These are phyloP conservation scores for Phytophthora palmivora DNA, from an alignment of 352 stramenopile genomes.

Conservation along the genomic window DNA sequence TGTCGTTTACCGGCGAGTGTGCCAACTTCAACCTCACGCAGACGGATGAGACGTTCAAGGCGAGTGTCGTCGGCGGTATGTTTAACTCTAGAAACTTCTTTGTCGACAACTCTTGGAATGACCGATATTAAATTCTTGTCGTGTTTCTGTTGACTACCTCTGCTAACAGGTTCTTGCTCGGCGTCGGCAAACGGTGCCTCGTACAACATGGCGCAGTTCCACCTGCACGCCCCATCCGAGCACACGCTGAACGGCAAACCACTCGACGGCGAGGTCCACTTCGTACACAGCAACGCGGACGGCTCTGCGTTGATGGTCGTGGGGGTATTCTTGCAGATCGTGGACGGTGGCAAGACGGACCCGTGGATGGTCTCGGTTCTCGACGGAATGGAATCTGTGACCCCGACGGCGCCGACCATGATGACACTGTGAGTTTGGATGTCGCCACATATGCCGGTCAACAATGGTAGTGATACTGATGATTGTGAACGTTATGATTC, in stretches of 20 bases:
- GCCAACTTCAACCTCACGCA: conserved; percentile 34
- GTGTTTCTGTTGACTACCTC: neutral
- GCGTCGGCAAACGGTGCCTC: conserved; percentile 8
- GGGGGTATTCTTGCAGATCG: conserved; percentile 37
- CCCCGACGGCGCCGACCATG: neutral
- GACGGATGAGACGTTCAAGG: conserved; percentile 32
- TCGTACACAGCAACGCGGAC: conserved; percentile 44
- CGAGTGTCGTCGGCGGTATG: conserved; percentile 11
- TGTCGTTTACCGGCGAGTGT: too few species aligned
- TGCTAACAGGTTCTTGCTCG: conserved; percentile 15
- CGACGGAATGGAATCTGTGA: conserved; percentile 33
- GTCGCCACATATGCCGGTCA: neutral
- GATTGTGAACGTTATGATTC: too few species aligned
- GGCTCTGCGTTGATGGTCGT: conserved; percentile 40
- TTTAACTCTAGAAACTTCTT: too few species aligned
- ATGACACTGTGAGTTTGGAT: conserved; percentile 23
- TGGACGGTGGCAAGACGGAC: conserved; percentile 17
- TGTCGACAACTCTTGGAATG: too few species aligned
- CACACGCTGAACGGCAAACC: conserved; percentile 50
- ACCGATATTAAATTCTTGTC: neutral
- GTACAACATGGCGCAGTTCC: conserved; percentile 50
- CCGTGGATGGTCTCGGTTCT: conserved; percentile 37
- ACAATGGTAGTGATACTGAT: neutral
- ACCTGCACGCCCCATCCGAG: conserved; percentile 55
- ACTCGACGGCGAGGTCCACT: conserved; percentile 46